Conservation (phyloP, 2,329 filamentous ascomycete genomes). For the Epichloe uncinata region DNA sequence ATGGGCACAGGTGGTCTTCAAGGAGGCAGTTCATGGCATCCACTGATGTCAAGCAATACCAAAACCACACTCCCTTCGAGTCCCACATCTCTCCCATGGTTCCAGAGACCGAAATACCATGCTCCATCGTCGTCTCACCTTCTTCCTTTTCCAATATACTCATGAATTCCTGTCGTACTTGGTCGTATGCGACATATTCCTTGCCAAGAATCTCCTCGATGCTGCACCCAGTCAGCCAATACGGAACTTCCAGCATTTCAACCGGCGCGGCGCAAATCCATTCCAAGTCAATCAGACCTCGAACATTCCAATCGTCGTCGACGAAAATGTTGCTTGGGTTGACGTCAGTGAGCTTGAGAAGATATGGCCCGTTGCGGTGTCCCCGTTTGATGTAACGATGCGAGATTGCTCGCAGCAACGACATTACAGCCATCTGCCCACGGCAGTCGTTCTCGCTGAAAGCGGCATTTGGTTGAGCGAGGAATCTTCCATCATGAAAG, state of each 20-base stretch:
- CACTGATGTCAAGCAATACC: too few species aligned
- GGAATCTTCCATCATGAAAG: background rate
- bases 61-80: too few species aligned
- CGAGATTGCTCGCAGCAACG: background rate
- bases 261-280: constrained; percentile 14
- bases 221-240: background rate
- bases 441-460: background rate
- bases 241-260: constrained; percentile 9
- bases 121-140: too few species aligned
- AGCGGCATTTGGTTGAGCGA: background rate
- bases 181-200: too few species aligned
- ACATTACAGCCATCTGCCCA: background rate
- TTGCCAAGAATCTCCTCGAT: too few species aligned
- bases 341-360: constrained; percentile 21
- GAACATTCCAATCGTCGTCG: constrained; percentile 18
- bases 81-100: too few species aligned
- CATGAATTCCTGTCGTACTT: too few species aligned
- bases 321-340: constrained; percentile 24
- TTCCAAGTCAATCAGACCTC: constrained; percentile 18
- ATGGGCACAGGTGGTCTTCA: too few species aligned
- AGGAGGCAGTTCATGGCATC: too few species aligned
- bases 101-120: too few species aligned
- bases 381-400: constrained; percentile 11
- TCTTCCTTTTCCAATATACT: too few species aligned
- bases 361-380: constrained; percentile 18